Base-by-base conservation (phyloP, 169 alveolate genomes). In the Babesia gibsoni region DNA sequence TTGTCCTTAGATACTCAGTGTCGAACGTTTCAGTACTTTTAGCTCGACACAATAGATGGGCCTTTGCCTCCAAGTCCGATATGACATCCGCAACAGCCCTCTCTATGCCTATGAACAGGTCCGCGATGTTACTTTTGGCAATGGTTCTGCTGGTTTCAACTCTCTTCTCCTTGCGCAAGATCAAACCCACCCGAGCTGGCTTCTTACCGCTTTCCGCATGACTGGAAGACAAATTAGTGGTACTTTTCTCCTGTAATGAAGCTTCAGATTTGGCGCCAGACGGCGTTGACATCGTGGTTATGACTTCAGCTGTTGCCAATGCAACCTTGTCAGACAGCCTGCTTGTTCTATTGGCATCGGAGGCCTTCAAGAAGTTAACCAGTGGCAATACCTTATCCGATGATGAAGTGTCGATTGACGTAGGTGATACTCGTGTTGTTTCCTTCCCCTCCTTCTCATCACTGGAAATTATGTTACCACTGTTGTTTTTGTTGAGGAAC, bases 21-120 rank as follows among this genome's bases (percentile, higher is more conserved):
- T 66, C 77, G 23, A 66, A 66, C 20, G 77, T 36, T 52, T 52
- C 65, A 14, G 56, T 66, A 20, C 41, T 50, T 41, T 66, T 66
- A 20, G 56, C 25, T 16, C 67, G 52, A 23, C 67, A 52, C 14
- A 66, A 22, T 42, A 66, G 45, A 27, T 66, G 43, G 2, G 67
- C 4, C 52, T 54, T 66, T 10, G 65, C 67, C 36, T 35, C 33
- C 27, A 66, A 27, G 18, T 66, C 77, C n/a, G 39, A 6, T 1
- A 8, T 2, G 16, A 56, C 50, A 7, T 22, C 33, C 2, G 54
- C 12, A 1, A 66, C 42, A 32, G 42, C 56, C 4, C n/a, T 3
- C 5, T 48, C 29, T 4, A 66, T 35, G 5, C 37, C 77, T 3
- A 4, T 16, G 6, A 54, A 23, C 1, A 53, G 35, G 10, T 10